Percentiles rank a stretch among this genome's conserved stretches.
Conservation (phyloP, 2,329 filamentous ascomycete species). For the Colletotrichum agaves region DNA sequence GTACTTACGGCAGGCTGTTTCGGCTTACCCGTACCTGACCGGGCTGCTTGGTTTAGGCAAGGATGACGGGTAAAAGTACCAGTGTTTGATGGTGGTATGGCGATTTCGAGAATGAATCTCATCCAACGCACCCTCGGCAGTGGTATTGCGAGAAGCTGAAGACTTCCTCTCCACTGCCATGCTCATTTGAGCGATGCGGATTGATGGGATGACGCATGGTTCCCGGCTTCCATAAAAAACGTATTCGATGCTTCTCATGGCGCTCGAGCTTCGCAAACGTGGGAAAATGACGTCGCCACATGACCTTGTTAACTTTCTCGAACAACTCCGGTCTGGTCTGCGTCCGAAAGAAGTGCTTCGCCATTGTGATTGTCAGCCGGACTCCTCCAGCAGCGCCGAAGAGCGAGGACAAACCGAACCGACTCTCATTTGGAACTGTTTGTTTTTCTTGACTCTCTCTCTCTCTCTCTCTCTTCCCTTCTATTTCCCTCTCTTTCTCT, state of each 20-base stretch:
- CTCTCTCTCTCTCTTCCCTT: too few species aligned
- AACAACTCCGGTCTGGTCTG: slow-evolving; percentile 12
- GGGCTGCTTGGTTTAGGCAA: too few species aligned
- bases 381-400: background rate
- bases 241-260: background rate
- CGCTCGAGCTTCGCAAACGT: background rate
- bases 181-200: background rate
- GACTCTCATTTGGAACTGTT: background rate
- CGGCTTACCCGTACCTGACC: background rate
- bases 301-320: background rate
- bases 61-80: too few species aligned
- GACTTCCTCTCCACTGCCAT: too few species aligned
- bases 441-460: too few species aligned
- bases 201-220: background rate
- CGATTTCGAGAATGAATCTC: too few species aligned
- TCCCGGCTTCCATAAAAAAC: background rate
- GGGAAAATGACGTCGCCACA: slow-evolving; percentile 1
- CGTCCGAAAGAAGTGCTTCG: background rate
- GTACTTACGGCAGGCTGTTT: background rate
- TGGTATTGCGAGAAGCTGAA: too few species aligned
- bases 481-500: too few species aligned
- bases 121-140: too few species aligned
- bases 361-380: background rate
- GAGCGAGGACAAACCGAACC: background rate
- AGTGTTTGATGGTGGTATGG: too few species aligned